phyloP scores from a whole-genome alignment of 352 stramenopile genomes.

The Phytophthora fragariaefolia region DNA sequence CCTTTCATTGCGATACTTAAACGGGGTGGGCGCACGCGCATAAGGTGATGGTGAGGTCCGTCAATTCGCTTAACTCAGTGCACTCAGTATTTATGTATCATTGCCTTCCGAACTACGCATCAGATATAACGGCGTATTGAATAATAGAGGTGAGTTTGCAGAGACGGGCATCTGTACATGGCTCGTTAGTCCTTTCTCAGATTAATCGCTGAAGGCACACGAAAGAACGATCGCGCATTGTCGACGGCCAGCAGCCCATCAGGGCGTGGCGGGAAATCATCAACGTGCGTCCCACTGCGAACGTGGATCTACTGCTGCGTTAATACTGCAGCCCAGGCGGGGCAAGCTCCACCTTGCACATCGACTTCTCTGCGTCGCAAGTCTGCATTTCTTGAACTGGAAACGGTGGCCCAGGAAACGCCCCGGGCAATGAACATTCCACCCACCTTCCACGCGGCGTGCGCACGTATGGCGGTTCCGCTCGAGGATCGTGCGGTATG shows the following conservation, averaged over 20 bases:
- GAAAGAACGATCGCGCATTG: conserved; percentile 4
- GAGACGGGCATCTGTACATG: too few relatives aligned
- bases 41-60: too few relatives aligned
- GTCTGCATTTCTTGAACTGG: conserved; percentile 22
- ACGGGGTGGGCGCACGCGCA: too few relatives aligned
- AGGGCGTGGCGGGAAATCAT: conserved; percentile 15
- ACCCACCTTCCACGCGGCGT: conserved; percentile 27
- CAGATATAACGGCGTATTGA: too few relatives aligned
- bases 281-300: conserved; percentile 5
- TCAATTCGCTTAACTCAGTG: too few relatives aligned
- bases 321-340: not conserved
- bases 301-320: too few relatives aligned
- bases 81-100: too few relatives aligned
- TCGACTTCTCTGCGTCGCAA: conserved; percentile 18
- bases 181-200: too few relatives aligned
- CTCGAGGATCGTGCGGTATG: conserved; percentile 34
- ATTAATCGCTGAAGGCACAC: conserved; percentile 23
- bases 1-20: too few relatives aligned
- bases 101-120: too few relatives aligned
- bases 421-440: conserved; percentile 28
- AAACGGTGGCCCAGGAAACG: conserved; percentile 24
- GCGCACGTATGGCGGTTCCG: conserved; percentile 27
- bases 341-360: not conserved
- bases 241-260: not conserved
- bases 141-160: too few relatives aligned